Base-by-base conservation (phyloP, 768 basidiomycete species). In the Candolleomyces eurysporus region DNA sequence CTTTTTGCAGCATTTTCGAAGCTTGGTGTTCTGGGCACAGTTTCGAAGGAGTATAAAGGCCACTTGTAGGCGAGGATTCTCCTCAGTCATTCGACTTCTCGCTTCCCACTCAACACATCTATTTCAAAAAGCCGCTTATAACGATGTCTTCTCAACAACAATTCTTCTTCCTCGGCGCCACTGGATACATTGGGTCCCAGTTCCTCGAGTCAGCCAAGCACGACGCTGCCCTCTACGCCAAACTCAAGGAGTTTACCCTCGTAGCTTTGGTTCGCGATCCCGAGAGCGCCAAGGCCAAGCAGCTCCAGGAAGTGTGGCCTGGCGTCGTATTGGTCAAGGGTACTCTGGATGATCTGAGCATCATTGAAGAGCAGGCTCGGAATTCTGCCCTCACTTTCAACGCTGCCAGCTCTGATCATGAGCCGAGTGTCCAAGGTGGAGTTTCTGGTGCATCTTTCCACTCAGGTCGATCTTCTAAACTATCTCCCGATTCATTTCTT, bases 111-210 rank as follows among this genome's bases (percentile, higher is more conserved):
- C 36, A 36, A 36, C 26, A 4, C 26, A 26, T 26, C 4, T 2
- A 26, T 26, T 26, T 36, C 36, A 36, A 36, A 8, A 7, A 8
- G 36, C 11, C 6, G 17, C 45, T 46, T 46, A 17, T 17, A 21
- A 46, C 45, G 17, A 46, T 46, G 45, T 11, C 45, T 46, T 17
- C 16, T 46, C 45, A 9, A 46, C 16, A 17, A 17, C 16, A 36
- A 36, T 36, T 9, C 10, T 46, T 81, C 67, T 70, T 79, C 56
- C 68, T 81, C 16, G 79, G 80, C 7, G 80, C 79, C 1, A 79
- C 79, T 3, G 79, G 80, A n/a, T 80, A 75, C 65, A 67, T 80
- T 40, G 78, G 78, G 26, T 78, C 75, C 19, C 75, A 80, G 55
- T 72, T 81, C 61, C 66, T 81, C 5, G 14, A 71, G 2, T 59